Conservation (phyloP, 2,329 filamentous ascomycete genomes). For the Calonectria ilicicola region DNA sequence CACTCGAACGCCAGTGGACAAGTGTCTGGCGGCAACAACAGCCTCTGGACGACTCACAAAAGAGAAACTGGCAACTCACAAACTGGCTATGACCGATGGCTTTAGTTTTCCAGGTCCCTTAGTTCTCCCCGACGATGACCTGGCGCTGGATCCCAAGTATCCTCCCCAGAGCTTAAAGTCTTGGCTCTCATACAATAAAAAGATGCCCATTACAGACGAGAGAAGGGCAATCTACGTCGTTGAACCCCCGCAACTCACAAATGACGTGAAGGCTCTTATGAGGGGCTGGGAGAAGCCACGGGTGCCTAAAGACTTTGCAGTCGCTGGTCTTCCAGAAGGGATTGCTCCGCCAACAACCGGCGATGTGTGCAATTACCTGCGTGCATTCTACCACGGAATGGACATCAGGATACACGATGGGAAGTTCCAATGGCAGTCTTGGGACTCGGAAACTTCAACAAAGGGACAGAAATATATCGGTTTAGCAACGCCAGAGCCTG, state of each 20-base stretch:
- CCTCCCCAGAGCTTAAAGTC: constrained; percentile 63
- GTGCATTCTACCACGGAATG: constrained; percentile 66
- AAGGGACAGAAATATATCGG: constrained; percentile 54
- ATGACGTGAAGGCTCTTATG: constrained; percentile 51
- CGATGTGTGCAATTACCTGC: constrained; percentile 52
- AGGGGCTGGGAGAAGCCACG: constrained; percentile 54
- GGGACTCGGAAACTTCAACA: constrained; percentile 50
- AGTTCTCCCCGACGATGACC: constrained; percentile 69
- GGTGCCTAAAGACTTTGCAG: constrained; percentile 14
- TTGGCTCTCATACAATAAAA: constrained; percentile 58
- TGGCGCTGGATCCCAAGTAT: constrained; percentile 64
- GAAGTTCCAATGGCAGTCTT: constrained; percentile 59
- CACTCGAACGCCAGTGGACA: constrained; percentile 8
- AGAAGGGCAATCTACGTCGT: constrained; percentile 68
- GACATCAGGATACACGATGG: constrained; percentile 57
- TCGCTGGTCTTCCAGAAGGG: constrained; percentile 10
- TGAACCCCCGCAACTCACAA: constrained; percentile 54
- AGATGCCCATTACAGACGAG: constrained; percentile 61
- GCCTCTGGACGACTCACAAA: constrained; percentile 39
- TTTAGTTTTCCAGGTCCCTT: constrained; percentile 68
- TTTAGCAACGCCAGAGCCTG: constrained; percentile 49
- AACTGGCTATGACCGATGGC: constrained; percentile 31
- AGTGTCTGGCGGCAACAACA: constrained; percentile 27
- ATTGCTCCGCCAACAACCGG: constrained; percentile 39
- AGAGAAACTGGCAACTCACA: constrained; percentile 12